These are phyloP conservation scores for Coemansia umbellata DNA, from an alignment of 192 early-diverging fungal species.

Conservation along the genomic window DNA sequence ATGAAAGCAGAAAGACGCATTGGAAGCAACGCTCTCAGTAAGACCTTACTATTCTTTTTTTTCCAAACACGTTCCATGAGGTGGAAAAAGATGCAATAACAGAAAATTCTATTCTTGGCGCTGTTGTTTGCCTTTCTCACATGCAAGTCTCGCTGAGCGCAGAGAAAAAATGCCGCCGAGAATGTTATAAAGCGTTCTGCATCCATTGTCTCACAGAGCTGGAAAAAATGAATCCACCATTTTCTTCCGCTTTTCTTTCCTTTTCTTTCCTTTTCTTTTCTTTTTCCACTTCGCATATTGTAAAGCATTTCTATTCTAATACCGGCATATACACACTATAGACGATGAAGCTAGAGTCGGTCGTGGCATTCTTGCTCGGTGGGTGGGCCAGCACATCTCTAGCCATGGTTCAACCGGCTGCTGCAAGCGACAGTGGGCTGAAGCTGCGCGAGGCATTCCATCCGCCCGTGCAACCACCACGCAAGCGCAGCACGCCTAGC, in stretches of 20 bases:
- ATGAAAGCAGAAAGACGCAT: no score
- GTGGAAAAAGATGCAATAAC: not conserved
- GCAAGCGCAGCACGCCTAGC: conserved; percentile 2
- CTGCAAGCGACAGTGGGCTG: no score
- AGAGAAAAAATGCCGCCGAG: not conserved
- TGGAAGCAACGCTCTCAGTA: no score
- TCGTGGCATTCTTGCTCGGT: no score
- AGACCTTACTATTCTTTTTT: no score
- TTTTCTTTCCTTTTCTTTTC: conserved; percentile 2
- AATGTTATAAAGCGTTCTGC: no score
- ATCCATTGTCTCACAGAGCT: not conserved
- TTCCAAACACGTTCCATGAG: conserved; percentile 2
- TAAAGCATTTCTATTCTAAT: no score
- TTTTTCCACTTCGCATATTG: not conserved
- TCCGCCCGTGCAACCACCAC: not conserved
- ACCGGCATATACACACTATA: no score
- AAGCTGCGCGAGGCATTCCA: no score
- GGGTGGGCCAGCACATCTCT: no score
- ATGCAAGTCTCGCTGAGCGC: not conserved
- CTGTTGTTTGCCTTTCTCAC: not conserved
- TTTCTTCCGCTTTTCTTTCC: not conserved
- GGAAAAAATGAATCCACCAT: not conserved
- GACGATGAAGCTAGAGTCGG: no score
- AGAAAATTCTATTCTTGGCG: not conserved
- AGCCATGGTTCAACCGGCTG: no score